Base-by-base conservation (phyloP, 352 stramenopile species). In the Aphanomyces invadans region DNA sequence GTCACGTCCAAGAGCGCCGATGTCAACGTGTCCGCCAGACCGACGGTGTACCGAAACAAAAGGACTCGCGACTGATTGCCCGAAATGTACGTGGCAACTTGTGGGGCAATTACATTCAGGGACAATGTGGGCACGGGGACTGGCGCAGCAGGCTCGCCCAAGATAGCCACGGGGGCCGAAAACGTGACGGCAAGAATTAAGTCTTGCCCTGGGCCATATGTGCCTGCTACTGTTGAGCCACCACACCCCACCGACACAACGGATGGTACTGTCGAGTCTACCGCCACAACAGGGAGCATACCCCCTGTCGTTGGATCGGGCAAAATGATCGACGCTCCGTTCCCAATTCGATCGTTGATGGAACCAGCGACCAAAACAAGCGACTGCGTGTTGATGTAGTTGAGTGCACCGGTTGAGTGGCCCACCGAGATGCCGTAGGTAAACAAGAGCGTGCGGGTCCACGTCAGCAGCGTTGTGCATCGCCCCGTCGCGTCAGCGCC, bases 41-140 rank as follows among this genome's bases (percentile, higher is more conserved):
- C 74, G 1, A 92, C 82, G 2, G 78, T 71, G 63, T 92, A 94
- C 15, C 80, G 42, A 65, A 94, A 94, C 7, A 81, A 56, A 2
- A 94, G 74, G 0, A 72, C 77, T 44, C 81, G 71, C 2, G 83
- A 84, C 45, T 89, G 88, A 72, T 91, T 94, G 9, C 86, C 86
- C 57, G 57, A 87, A 88, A 3, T 69, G 49, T 4, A 83, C 79
- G 48, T 73, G 71, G 0, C 86, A 74, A 19, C 59, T 70, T 0
- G 64, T 55, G 2, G 70, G 75, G 15, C 70, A 61, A 31, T 72
- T 75, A 71, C 59, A 1, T 73, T 73, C 3, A 94, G 75, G 0
- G 44, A 65, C 0, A 94, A 36, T 0, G 76, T 73, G 15, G 90
- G 64, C 2, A 87, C 25, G 1, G 81, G 79, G 12, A 52, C 44